Percentiles rank a stretch among this genome's conserved stretches.
phyloP scores from a whole-genome alignment of 2,329 filamentous ascomycete species.

The Curvularia eragrostidis region DNA sequence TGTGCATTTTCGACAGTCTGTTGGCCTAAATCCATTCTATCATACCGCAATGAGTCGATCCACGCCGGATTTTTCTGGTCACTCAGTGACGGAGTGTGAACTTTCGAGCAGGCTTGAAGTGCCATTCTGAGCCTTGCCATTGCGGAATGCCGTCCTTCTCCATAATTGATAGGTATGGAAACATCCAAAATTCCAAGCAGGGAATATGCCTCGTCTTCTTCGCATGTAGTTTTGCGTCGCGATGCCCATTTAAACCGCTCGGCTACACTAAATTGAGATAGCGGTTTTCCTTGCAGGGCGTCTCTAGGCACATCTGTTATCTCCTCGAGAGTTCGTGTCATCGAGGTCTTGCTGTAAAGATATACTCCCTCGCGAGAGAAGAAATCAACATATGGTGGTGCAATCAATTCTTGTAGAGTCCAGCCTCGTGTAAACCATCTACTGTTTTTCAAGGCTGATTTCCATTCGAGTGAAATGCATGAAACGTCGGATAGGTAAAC shows the following conservation, averaged over 20 bases:
- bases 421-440: conserved; percentile 13
- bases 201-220: too few relatives aligned
- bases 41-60: conserved; percentile 48
- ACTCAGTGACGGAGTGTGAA: too few relatives aligned
- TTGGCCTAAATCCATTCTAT: conserved; percentile 50
- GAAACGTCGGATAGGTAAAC: conserved; percentile 7
- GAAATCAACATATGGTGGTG: conserved; percentile 11
- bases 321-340: neutral
- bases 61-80: neutral
- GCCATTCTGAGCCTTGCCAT: too few relatives aligned
- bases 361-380: neutral
- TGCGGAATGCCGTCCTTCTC: too few relatives aligned
- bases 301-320: neutral
- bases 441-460: neutral
- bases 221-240: neutral
- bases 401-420: conserved; percentile 25
- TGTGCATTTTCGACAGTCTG: conserved; percentile 49
- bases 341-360: neutral
- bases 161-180: too few relatives aligned
- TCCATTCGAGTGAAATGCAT: neutral
- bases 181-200: too few relatives aligned
- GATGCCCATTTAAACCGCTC: neutral
- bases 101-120: too few relatives aligned
- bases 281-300: neutral
- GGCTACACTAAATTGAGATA: neutral